Base-by-base conservation (phyloP, 1,284 basidiomycete species). In the Marasmius tenuissimus region DNA sequence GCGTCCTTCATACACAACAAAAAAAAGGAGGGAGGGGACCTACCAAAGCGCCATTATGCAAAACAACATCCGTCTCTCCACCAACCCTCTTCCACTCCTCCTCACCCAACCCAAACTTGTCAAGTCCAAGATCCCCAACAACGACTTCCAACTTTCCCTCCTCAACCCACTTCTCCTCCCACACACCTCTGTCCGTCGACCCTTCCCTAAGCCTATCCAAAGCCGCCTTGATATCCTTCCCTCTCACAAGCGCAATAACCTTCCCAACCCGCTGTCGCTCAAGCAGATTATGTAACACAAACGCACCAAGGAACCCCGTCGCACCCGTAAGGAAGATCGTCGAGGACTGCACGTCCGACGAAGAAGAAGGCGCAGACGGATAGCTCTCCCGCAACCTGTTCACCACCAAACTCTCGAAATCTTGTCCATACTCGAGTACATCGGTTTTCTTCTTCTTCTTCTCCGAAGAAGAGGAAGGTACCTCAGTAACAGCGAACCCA, bases 31-130 rank as follows among this genome's bases (percentile, higher is more conserved):
- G 5, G 16, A 20, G 7, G 20, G 16, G 16, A 78, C 90, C 66
- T 68, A 95, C 97, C 73, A 99, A 78, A 22, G 97, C 97, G 51
- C 97, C 97, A 70, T 99, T 99, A 75, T 99, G 97, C 60, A 99
- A 73, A 35, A 99, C 82, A 1, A 88, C 88, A 72, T 98, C 96
- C 0, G 90, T 87, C 72, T 97, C 91, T 35, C 79, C 72, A 0
- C 89, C 85, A 12, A 98, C 71, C 22, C 84, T 78, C 39, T 80
- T 73, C 94, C 96, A 99, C 0, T 78, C 79, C 3, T 75, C 76
- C 38, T 85, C 74, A 37, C 81, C 81, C 63, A 98, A 76, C 3
- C 97, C 97, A 66, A 98, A 93, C 39, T 80, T 78, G 48, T 89
- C 87, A 59, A 86, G 78, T 33, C 89, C 87, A 33, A 99, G 80